A percentile compares a stretch with the other conserved stretches of the same genome.
These are phyloP conservation scores for Musa beccarii DNA, from an alignment of 176 grass and related monocot species.

Conservation along the genomic window DNA sequence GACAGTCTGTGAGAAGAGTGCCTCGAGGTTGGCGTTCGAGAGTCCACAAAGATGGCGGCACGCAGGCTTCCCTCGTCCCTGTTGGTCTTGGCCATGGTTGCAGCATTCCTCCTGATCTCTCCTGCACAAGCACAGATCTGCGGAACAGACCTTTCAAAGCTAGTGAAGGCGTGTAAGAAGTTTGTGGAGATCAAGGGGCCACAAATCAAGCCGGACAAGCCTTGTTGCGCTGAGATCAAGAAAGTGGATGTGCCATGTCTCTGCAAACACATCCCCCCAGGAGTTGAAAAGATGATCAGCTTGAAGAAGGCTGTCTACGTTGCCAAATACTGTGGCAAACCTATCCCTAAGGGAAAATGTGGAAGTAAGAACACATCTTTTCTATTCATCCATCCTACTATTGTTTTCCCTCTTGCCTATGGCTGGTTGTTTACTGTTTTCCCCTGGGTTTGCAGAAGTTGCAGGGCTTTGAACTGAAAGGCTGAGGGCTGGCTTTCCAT, in stretches of 20 bases:
- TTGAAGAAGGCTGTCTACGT: not conserved
- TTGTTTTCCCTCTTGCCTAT: not conserved
- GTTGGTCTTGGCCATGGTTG: not conserved
- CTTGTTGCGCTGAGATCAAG: not conserved
- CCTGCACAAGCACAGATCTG: not conserved
- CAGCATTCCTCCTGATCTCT: not conserved
- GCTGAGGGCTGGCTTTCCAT: no score
- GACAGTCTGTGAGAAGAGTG: no score
- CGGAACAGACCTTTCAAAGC: not conserved
- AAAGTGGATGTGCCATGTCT: not conserved
- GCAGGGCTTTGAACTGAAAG: no score
- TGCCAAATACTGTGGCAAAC: not conserved
- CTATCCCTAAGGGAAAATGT: not conserved
- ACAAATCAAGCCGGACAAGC: not conserved
- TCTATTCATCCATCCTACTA: not conserved
- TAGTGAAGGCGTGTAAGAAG: not conserved
- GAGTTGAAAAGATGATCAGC: not conserved
- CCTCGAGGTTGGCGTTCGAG: no score
- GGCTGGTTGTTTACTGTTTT: not conserved
- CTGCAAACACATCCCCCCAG: not conserved
- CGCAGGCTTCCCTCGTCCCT: not conserved
- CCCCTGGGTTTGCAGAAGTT: no score
- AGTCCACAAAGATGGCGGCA: not conserved
- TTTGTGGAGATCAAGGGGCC: not conserved
- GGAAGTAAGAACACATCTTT: not conserved